Percentiles rank a stretch among this genome's conserved stretches.
Evolutionary conservation across 306 rosid genomes (phyloP).

Genomic region (Malus fusca): DNA sequence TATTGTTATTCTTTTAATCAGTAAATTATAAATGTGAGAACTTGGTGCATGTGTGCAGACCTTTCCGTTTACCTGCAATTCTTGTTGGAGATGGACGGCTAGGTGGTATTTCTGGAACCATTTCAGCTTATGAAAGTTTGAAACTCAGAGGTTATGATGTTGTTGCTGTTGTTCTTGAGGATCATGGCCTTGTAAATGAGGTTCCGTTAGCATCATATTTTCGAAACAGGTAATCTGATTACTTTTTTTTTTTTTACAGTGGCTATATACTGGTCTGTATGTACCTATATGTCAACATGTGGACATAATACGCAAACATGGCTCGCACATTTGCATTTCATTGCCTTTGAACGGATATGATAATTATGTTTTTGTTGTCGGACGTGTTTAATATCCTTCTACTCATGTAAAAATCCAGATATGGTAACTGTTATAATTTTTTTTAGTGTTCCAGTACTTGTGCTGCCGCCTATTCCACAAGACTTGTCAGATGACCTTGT

Average conservation of each 20-base stretch:
- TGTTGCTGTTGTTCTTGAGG: constrained; percentile 67
- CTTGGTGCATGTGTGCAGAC: constrained; percentile 38
- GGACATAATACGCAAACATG: background rate
- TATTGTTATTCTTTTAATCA: background rate
- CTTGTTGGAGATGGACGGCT: constrained; percentile 89
- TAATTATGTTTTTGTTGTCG: background rate
- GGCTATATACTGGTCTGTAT: background rate
- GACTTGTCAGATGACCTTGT: constrained; percentile 64
- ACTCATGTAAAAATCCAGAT: background rate
- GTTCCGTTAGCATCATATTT: constrained; percentile 59
- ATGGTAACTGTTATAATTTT: constrained; percentile 9
- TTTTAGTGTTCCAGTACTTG: constrained; percentile 77
- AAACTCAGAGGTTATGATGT: constrained; percentile 81
- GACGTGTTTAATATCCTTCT: background rate
- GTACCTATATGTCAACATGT: background rate
- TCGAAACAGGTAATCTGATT: constrained; percentile 52
- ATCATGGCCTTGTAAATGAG: constrained; percentile 87
- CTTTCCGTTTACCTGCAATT: constrained; percentile 80
- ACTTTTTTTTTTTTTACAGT: background rate
- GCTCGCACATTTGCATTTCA: background rate
- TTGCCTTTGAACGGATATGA: background rate
- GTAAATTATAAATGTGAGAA: background rate
- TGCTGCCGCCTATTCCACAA: constrained; percentile 75
- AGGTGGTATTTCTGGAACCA: constrained; percentile 92
- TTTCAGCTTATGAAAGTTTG: constrained; percentile 87